phyloP scores from a whole-genome alignment of 1,284 basidiomycete species.

The Pyrrhoderma lamaoense region DNA sequence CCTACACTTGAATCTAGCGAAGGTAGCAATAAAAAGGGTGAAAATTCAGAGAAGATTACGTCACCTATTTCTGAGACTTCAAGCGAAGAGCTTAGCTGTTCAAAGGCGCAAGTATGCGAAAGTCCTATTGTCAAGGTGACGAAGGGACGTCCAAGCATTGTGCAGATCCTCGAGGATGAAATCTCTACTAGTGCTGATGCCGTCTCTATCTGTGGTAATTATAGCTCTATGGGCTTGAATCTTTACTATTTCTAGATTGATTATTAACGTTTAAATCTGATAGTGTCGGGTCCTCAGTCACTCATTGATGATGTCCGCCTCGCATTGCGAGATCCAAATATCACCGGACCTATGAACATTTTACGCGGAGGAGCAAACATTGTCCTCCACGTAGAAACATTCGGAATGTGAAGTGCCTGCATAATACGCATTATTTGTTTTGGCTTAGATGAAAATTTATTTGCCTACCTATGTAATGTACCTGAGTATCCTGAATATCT shows the following conservation, averaged over 20 bases:
- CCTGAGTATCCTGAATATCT: too few relatives aligned
- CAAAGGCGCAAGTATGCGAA: too few relatives aligned
- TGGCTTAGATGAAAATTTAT: too few relatives aligned
- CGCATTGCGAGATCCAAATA: not conserved
- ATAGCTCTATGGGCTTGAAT: not conserved
- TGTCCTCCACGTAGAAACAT: conserved; percentile 9
- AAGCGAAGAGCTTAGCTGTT: not conserved
- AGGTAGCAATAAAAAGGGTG: too few relatives aligned
- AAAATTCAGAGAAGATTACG: too few relatives aligned
- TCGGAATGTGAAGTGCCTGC: conserved; percentile 1
- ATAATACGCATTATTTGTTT: too few relatives aligned
- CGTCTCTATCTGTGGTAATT: conserved; percentile 6
- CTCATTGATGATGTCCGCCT: conserved; percentile 8
- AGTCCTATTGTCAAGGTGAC: not conserved
- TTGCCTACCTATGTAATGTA: too few relatives aligned
- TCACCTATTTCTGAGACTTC: not conserved
- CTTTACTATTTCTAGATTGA: too few relatives aligned
- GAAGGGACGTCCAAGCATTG: not conserved
- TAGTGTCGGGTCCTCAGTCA: conserved; percentile 11
- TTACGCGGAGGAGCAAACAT: conserved; percentile 10
- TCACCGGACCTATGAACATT: not conserved
- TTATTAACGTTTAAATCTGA: too few relatives aligned
- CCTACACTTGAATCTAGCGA: too few relatives aligned
- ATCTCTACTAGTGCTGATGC: not conserved
- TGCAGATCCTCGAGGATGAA: conserved; percentile 1